Evolutionary conservation across 306 rosid genomes (phyloP).

Genomic region (Oxytropis ochrocephala): DNA sequence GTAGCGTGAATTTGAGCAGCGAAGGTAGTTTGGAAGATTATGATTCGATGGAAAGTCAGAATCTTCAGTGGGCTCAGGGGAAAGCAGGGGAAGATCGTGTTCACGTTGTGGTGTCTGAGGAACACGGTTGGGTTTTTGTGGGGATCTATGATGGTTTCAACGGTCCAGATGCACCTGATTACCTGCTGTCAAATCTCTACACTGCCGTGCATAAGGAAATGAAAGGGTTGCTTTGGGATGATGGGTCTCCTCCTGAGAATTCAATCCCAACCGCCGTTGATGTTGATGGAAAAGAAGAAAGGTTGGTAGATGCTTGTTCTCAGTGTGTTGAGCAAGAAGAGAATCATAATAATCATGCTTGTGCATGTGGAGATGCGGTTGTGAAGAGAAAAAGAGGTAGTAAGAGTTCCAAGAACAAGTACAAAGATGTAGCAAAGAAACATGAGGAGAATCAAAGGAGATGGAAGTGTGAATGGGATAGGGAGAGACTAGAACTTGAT

Average conservation of each 20-base stretch:
- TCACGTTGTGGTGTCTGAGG: constrained; percentile 94
- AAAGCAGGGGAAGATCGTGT: constrained; percentile 98
- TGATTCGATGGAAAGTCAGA: constrained; percentile 70
- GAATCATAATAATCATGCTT: constrained; percentile 26
- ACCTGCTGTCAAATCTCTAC: constrained; percentile 66
- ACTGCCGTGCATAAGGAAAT: constrained; percentile 68
- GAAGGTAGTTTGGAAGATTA: constrained; percentile 88
- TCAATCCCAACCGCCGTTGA: constrained; percentile 24
- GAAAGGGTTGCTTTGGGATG: constrained; percentile 89
- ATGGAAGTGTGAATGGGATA: constrained; percentile 96
- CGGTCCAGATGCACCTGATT: constrained; percentile 99
- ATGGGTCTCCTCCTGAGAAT: constrained; percentile 33
- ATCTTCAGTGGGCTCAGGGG: constrained; percentile 98
- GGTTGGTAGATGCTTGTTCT: constrained; percentile 40
- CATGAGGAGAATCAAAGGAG: constrained; percentile 86
- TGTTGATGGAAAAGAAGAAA: constrained; percentile 28
- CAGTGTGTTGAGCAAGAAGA: constrained; percentile 58
- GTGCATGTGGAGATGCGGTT: constrained; percentile 45
- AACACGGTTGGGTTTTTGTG: constrained; percentile 96
- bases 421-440: constrained; percentile 49
- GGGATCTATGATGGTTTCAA: constrained; percentile 97
- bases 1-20: constrained; percentile 79
- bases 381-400: constrained; percentile 25
- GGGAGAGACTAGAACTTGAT: constrained; percentile 82
- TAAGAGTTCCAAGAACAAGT: constrained; percentile 40